A percentile compares a stretch with the other conserved stretches of the same genome.
phyloP scores from a whole-genome alignment of 129 eudicot genomes.

The Heracleum sosnowskyi region DNA sequence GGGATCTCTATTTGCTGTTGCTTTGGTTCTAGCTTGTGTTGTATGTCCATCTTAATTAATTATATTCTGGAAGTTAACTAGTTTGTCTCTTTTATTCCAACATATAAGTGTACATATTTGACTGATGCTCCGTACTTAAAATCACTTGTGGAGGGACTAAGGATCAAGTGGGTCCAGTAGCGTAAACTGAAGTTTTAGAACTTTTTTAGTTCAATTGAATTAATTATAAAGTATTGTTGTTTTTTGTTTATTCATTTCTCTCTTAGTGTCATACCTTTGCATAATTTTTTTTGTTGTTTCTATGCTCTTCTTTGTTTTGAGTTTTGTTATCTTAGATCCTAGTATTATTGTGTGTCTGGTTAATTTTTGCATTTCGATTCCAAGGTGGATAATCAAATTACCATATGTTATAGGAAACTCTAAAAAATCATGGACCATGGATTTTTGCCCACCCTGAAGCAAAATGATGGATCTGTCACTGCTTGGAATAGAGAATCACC shows the following conservation, averaged over 20 bases:
- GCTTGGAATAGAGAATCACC: background rate
- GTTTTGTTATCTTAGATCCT: background rate
- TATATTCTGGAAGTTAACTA: background rate
- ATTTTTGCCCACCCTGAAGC: background rate
- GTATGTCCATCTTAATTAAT: conserved; percentile 32
- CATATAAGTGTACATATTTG: background rate
- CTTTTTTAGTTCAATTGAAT: no score
- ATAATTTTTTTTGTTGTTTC: background rate
- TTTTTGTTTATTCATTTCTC: no score
- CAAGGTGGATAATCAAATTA: background rate
- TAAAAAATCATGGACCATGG: no score
- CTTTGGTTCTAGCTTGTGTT: conserved; percentile 70
- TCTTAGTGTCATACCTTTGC: background rate
- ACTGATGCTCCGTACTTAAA: background rate
- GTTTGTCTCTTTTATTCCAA: background rate
- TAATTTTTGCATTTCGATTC: no score
- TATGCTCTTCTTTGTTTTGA: background rate
- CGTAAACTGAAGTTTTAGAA: background rate
- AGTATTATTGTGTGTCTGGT: background rate
- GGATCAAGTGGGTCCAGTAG: background rate
- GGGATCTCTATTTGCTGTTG: conserved; percentile 57
- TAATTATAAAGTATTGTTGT: no score
- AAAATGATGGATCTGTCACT: background rate
- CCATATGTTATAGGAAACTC: background rate
- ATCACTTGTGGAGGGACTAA: background rate